These are phyloP conservation scores for Yamadazyma siamensis DNA, from an alignment of 1,139 yeast species.

Conservation along the genomic window DNA sequence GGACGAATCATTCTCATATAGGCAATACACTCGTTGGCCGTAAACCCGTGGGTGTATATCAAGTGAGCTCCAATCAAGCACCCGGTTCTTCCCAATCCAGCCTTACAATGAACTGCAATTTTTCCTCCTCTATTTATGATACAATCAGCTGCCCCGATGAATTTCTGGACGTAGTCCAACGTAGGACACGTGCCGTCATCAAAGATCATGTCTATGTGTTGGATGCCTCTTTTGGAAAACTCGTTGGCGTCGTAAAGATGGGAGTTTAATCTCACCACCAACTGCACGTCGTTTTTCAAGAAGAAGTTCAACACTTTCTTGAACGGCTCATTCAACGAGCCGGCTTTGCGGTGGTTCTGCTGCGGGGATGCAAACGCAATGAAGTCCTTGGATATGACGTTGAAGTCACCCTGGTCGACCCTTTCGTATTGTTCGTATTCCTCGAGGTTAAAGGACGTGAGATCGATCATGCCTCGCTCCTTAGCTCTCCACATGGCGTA, in stretches of 20 bases:
- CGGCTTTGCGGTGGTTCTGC: slow-evolving; percentile 51
- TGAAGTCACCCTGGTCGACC: slow-evolving; percentile 96
- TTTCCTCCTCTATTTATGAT: slow-evolving; percentile 82
- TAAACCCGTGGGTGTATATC: slow-evolving; percentile 92
- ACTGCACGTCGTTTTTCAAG: slow-evolving; percentile 65
- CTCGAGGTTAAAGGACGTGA: slow-evolving; percentile 85
- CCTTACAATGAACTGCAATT: slow-evolving; percentile 97
- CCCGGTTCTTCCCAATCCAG: slow-evolving; percentile 97
- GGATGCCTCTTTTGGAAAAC: slow-evolving; percentile 78
- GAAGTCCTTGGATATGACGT: slow-evolving; percentile 86
- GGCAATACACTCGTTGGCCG: slow-evolving; percentile 95
- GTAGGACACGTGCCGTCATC: slow-evolving; percentile 99
- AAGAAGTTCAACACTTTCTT: slow-evolving; percentile 78
- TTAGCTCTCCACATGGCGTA: slow-evolving; percentile 99
- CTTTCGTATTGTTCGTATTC: slow-evolving; percentile 92
- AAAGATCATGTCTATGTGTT: slow-evolving; percentile 91
- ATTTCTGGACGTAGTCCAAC: slow-evolving; percentile 84
- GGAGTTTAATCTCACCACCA: slow-evolving; percentile 89
- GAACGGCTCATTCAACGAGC: slow-evolving; percentile 66
- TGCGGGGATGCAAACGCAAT: slow-evolving; percentile 98
- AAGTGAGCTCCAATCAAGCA: slow-evolving; percentile 96
- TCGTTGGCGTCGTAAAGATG: slow-evolving; percentile 83
- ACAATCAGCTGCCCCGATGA: slow-evolving; percentile 93
- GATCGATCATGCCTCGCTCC: slow-evolving; percentile 82
- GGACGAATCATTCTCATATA: slow-evolving; percentile 96